phyloP scores from a whole-genome alignment of 2,329 filamentous ascomycete genomes.

The Neopestalotiopsis sp. region DNA sequence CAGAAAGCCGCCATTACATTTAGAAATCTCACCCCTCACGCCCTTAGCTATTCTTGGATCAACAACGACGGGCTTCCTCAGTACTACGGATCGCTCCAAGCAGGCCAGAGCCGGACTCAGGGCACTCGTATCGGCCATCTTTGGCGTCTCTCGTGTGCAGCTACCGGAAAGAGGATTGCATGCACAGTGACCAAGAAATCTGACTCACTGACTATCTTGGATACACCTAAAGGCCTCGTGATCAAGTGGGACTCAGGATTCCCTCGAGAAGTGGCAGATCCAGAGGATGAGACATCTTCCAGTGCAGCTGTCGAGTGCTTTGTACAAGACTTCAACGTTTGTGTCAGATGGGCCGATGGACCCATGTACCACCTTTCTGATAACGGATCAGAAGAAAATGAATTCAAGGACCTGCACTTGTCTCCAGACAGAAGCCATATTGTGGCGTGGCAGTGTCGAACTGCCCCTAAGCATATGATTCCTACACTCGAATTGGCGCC shows the following conservation, averaged over 20 bases:
- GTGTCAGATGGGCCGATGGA: not conserved
- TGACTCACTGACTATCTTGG: not conserved
- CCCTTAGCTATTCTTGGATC: slow-evolving; percentile 5
- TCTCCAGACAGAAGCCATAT: not conserved
- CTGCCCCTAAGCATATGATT: not conserved
- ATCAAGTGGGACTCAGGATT: slow-evolving; percentile 1
- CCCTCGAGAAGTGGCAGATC: not conserved
- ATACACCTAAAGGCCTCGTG: not conserved
- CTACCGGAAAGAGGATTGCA: not conserved
- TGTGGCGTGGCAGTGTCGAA: slow-evolving; percentile 5
- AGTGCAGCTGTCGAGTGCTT: not conserved
- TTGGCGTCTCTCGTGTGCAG: not conserved
- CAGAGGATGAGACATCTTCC: not conserved
- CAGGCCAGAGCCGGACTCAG: not conserved
- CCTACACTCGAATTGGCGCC: slow-evolving; percentile 4
- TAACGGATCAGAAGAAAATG: not conserved
- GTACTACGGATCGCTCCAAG: not conserved
- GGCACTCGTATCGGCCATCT: slow-evolving; percentile 6
- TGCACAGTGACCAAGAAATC: not conserved
- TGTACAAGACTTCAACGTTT: slow-evolving; percentile 11
- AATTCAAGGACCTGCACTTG: slow-evolving; percentile 1
- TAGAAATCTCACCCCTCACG: not conserved
- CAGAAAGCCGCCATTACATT: not conserved
- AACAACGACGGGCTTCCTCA: not conserved
- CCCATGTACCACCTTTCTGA: not conserved